These are phyloP conservation scores for Candida gorgasii DNA, from an alignment of 805 yeast species.

Conservation along the genomic window DNA sequence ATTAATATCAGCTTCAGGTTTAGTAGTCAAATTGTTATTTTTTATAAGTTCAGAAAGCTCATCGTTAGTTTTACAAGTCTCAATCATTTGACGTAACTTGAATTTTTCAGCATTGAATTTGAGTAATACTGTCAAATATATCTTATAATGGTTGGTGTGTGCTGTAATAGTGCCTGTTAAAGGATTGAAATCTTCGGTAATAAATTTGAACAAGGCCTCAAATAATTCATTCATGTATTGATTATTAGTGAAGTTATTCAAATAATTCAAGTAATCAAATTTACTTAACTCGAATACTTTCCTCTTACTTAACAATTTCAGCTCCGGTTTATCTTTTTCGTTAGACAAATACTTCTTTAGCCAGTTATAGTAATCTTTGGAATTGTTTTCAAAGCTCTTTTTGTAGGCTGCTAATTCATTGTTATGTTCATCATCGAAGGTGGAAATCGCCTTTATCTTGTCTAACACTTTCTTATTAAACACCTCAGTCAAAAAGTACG, in stretches of 20 bases:
- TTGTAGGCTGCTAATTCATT: slow-evolving; percentile 25
- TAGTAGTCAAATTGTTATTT: slow-evolving; percentile 23
- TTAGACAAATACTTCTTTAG: slow-evolving; percentile 43
- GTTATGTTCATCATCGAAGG: slow-evolving; percentile 19
- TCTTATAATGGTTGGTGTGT: slow-evolving; percentile 23
- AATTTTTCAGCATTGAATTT: slow-evolving; percentile 43
- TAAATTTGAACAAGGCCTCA: slow-evolving; percentile 38
- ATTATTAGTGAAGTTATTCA: slow-evolving; percentile 38
- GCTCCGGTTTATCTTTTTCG: slow-evolving; percentile 45
- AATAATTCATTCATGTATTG: slow-evolving; percentile 40
- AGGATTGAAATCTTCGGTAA: slow-evolving; percentile 9
- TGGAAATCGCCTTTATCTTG: slow-evolving; percentile 23
- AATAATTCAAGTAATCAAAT: slow-evolving; percentile 46
- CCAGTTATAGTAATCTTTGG: slow-evolving; percentile 47
- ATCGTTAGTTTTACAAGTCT: slow-evolving; percentile 39
- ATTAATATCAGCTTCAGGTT: slow-evolving; percentile 11
- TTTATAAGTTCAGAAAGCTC: slow-evolving; percentile 37
- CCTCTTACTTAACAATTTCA: slow-evolving; percentile 35
- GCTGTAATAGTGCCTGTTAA: slow-evolving; percentile 1
- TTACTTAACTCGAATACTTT: slow-evolving; percentile 44
- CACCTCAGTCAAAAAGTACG: slow-evolving; percentile 28
- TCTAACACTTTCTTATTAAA: slow-evolving; percentile 28
- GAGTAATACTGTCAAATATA: slow-evolving; percentile 34
- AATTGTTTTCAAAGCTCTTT: slow-evolving; percentile 38
- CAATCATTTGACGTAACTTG: slow-evolving; percentile 42